phyloP scores from a whole-genome alignment of 441 rosid species.

The Bocquillonia castaneifolia region DNA sequence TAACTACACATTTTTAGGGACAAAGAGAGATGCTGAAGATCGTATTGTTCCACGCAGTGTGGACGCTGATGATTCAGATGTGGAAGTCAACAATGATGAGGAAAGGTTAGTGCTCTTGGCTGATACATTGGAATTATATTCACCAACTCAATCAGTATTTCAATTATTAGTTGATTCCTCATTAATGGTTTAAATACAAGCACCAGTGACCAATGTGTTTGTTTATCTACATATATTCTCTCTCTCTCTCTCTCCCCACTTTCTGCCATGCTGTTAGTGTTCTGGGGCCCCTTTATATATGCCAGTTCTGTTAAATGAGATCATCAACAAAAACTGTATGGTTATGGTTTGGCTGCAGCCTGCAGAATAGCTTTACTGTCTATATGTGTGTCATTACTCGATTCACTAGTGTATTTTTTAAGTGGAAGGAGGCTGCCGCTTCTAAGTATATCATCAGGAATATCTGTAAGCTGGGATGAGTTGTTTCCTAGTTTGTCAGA shows the following conservation, averaged over 20 bases:
- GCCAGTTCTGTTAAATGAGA: background rate
- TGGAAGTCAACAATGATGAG: constrained; percentile 63
- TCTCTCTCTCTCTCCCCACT: background rate
- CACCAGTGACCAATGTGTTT: background rate
- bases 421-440: background rate
- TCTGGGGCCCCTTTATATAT: background rate
- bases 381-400: background rate
- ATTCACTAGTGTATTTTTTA: background rate
- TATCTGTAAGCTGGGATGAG: background rate
- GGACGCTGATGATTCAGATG: constrained; percentile 98
- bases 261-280: background rate
- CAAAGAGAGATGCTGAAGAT: constrained; percentile 70
- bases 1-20: constrained; percentile 35
- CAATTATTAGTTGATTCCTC: background rate
- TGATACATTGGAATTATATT: background rate
- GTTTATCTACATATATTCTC: no score
- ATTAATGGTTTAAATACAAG: background rate
- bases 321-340: background rate
- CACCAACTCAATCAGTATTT: background rate
- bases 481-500: background rate
- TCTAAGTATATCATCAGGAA: background rate
- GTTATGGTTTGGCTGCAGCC: background rate
- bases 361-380: background rate
- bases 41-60: constrained; percentile 68
- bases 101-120: constrained; percentile 52